Conservation (phyloP, 192 early-diverging fungal genomes). For the Kickxella alabastrina region DNA sequence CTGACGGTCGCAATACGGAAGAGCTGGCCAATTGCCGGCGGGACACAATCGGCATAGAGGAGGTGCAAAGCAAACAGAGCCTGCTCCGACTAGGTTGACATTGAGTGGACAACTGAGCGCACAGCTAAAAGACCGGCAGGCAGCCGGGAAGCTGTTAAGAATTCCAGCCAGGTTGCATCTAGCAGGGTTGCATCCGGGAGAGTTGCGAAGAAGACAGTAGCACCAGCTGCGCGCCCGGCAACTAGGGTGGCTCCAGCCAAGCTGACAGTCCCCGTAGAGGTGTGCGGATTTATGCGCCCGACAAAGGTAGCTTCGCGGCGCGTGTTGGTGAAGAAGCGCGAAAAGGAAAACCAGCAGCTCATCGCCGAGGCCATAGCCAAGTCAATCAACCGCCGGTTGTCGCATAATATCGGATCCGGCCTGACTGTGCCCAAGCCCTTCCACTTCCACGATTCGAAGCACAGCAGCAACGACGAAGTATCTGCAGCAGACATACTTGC, state of each 20-base stretch:
- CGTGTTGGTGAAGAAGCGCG: conserved; percentile 35
- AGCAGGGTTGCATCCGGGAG: conserved; percentile 3
- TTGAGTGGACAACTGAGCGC: too few relatives aligned
- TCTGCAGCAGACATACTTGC: not conserved
- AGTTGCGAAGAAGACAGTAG: not conserved
- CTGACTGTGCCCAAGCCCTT: conserved; percentile 45
- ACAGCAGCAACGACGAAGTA: not conserved
- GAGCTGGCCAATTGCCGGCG: not conserved
- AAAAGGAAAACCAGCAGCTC: conserved; percentile 30
- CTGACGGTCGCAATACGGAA: not conserved
- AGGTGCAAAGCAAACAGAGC: not conserved
- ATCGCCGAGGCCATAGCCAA: conserved; percentile 29
- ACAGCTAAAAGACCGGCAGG: not conserved
- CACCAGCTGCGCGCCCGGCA: not conserved
- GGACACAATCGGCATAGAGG: not conserved
- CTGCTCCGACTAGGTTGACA: too few relatives aligned
- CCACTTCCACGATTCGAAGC: conserved; percentile 23
- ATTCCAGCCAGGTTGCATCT: not conserved
- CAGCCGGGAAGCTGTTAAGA: too few relatives aligned
- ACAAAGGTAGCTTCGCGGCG: conserved; percentile 36
- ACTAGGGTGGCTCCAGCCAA: not conserved
- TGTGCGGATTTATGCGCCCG: conserved; percentile 42
- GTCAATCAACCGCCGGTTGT: conserved; percentile 19
- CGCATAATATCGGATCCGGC: conserved; percentile 2
- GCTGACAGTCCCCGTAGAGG: conserved; percentile 36